phyloP scores from a whole-genome alignment of 192 early-diverging fungal genomes.

The Coemansia sp. region DNA sequence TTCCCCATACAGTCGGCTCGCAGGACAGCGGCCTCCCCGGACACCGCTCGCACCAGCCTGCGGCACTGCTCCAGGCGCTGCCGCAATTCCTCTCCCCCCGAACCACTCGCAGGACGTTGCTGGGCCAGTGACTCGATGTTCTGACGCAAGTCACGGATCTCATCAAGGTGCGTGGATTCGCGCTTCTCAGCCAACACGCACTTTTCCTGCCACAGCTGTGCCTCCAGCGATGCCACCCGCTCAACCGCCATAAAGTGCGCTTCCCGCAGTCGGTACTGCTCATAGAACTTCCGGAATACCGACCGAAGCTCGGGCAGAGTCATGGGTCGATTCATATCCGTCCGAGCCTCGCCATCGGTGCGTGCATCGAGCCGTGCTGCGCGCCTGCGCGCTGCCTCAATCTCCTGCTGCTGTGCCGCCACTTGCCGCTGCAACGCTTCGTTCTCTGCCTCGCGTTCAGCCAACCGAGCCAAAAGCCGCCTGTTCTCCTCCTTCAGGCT shows the following conservation, averaged over 20 bases:
- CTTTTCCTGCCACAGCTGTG: conserved; percentile 15
- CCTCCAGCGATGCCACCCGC: background rate
- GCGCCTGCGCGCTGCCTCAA: conserved; percentile 10
- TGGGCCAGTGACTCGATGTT: background rate
- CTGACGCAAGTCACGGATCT: background rate
- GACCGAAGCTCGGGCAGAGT: background rate
- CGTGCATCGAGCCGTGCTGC: conserved; percentile 14
- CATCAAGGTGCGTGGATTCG: background rate
- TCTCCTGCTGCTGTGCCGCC: background rate
- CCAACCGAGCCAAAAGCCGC: conserved; percentile 4
- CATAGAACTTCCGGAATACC: conserved; percentile 1
- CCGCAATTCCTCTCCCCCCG: background rate
- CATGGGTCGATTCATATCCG: background rate
- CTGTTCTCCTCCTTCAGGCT: conserved; percentile 3
- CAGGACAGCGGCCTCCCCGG: background rate
- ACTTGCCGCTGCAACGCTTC: background rate
- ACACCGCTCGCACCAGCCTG: background rate
- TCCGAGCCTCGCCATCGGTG: background rate
- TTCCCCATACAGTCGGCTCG: background rate
- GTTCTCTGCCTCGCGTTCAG: conserved; percentile 1
- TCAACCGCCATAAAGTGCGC: conserved; percentile 13
- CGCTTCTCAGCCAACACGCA: background rate
- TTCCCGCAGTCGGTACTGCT: conserved; percentile 17
- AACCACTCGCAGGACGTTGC: background rate
- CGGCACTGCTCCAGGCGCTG: background rate